Evolutionary conservation across 2,329 filamentous ascomycete genomes (phyloP).

Genomic region (Xenoacremonium recifei): DNA sequence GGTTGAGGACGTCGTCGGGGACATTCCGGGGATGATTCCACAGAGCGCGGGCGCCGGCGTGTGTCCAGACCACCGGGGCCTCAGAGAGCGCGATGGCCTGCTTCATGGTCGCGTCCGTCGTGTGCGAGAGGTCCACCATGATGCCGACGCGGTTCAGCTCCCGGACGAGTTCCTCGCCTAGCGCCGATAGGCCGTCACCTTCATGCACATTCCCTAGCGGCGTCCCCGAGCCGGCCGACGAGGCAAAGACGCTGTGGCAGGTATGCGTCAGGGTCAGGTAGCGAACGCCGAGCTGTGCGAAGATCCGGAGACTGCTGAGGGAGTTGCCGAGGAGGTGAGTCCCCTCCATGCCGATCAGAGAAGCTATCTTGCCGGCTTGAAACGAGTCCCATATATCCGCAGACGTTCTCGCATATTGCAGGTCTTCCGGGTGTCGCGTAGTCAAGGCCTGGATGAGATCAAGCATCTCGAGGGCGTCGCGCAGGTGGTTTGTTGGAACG

Average conservation of each 20-base stretch:
- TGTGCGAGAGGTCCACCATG: background rate
- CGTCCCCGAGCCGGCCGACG: background rate
- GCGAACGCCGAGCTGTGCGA: background rate
- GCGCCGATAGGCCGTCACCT: background rate
- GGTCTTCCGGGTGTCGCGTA: background rate
- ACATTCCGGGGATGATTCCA: background rate
- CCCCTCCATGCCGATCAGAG: background rate
- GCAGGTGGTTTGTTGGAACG: background rate
- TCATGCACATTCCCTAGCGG: background rate
- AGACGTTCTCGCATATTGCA: background rate
- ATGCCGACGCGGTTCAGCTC: background rate
- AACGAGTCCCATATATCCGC: background rate
- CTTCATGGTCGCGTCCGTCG: background rate
- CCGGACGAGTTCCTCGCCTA: background rate
- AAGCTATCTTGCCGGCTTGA: background rate
- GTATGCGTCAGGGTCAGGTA: background rate
- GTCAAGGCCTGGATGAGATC: background rate
- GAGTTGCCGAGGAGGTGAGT: background rate
- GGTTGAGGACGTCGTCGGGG: background rate
- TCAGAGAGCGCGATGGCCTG: background rate
- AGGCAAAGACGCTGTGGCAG: background rate
- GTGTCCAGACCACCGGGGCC: background rate
- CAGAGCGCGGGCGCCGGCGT: background rate
- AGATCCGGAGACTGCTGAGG: background rate
- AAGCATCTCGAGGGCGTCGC: background rate